phyloP scores from a whole-genome alignment of 2,329 filamentous ascomycete species.

The Teratosphaeria viscida region DNA sequence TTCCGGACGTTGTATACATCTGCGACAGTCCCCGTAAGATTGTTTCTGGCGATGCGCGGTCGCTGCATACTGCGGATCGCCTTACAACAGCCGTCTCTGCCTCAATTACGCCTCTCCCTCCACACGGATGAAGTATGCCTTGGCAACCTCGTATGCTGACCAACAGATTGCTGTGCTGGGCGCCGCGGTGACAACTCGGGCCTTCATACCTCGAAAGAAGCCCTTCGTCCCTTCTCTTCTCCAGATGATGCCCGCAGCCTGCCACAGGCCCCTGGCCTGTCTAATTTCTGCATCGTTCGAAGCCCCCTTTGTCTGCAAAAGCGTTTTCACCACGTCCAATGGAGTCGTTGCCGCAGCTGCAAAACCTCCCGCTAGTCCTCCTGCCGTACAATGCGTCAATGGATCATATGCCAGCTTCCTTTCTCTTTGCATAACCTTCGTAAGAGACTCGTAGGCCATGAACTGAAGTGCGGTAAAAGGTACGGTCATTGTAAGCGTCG shows the following conservation, averaged over 20 bases:
- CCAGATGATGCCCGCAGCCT: slow-evolving; percentile 72
- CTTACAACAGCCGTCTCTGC: neutral
- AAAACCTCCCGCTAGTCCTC: slow-evolving; percentile 83
- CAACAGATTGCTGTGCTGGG: slow-evolving; percentile 99
- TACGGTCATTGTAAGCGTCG: slow-evolving; percentile 95
- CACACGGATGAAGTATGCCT: slow-evolving; percentile 51
- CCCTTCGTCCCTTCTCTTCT: slow-evolving; percentile 72
- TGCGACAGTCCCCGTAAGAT: neutral
- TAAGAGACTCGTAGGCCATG: slow-evolving; percentile 93
- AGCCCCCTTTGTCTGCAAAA: slow-evolving; percentile 84
- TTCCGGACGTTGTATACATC: neutral
- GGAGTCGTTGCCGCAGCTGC: slow-evolving; percentile 91
- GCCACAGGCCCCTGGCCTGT: slow-evolving; percentile 69
- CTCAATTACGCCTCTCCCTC: slow-evolving; percentile 16
- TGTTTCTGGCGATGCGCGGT: neutral
- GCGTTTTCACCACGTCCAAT: slow-evolving; percentile 95
- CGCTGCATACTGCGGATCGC: neutral
- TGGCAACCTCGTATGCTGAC: slow-evolving; percentile 64
- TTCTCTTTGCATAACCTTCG: slow-evolving; percentile 72
- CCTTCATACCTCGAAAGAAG: slow-evolving; percentile 88
- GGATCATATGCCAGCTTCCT: slow-evolving; percentile 58
- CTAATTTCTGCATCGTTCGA: slow-evolving; percentile 71
- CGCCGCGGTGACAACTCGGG: slow-evolving; percentile 90
- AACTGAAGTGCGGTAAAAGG: slow-evolving; percentile 97
- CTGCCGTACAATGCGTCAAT: slow-evolving; percentile 83